Base-by-base conservation (phyloP, 176 grass and related monocot genomes). In the Oryza coarctata region DNA sequence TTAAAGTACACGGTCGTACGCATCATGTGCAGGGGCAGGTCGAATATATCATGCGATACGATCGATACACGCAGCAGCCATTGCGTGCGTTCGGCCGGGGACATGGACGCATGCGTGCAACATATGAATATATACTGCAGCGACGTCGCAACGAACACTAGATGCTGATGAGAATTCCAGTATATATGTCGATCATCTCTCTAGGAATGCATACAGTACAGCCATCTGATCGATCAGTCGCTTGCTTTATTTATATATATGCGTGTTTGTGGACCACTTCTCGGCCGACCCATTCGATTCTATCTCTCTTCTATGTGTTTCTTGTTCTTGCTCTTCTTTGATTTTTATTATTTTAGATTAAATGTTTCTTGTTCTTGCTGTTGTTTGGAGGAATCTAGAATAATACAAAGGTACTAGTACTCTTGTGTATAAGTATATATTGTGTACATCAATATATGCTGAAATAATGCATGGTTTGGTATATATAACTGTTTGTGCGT, bases 71-170 rank as follows among this genome's bases (percentile, higher is more conserved):
- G 49, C 44, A 30, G 25, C 49, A 22, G 17, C 49, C 49, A 20
- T 11, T 39, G 38, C 49, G 20, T 5, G 20, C 52, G 23, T 57
- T 23, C 52, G 52, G 12, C 12, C 52, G 52, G 52, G 3, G 20
- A 23, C n/a, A 60, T 60, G 50, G 18, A 9, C 9, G 55, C 7
- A 60, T 9, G 7, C 20, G 9, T 18, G 15, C 14, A 9, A 36
- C 49, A 22, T 13, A 38, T 62, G 74, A 5, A 30, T 4, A 35
- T 0, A 18, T 15, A 29, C 40, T 25, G 77, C 63, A 35, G 77
- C 41, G 63, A 79, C 63, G 63, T 67, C 3, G 63, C 40, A 79
- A 79, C 76, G 35, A 65, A 79, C 63, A 5, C 6, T 50, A 79
- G 77, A 79, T 34, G 77, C 63, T 50, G 5, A 32, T 60, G 55